These are phyloP conservation scores for Aspergillus olivimuriae DNA, from an alignment of 495 filamentous ascomycete species.

Conservation along the genomic window DNA sequence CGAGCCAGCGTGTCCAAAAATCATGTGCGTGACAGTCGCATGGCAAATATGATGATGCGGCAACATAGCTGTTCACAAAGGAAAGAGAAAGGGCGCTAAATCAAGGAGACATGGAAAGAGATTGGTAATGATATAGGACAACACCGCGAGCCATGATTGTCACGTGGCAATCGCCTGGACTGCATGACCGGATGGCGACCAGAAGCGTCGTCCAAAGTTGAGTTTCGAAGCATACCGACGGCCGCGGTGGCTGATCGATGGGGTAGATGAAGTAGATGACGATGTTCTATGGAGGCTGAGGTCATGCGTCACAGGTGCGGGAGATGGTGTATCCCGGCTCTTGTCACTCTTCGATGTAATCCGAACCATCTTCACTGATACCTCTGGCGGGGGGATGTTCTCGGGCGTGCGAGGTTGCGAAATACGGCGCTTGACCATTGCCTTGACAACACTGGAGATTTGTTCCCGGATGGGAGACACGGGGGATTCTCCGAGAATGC, in stretches of 20 bases:
- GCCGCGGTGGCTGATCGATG: background rate
- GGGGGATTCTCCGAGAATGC: slow-evolving; percentile 3
- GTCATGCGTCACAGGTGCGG: background rate
- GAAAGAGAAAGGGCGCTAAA: too few species aligned
- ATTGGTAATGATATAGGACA: too few species aligned
- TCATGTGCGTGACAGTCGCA: too few species aligned
- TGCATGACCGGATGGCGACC: background rate
- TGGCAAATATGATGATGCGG: too few species aligned
- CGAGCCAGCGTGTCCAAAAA: too few species aligned
- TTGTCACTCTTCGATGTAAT: background rate
- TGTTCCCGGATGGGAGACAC: slow-evolving; percentile 10
- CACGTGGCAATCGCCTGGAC: background rate
- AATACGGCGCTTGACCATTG: slow-evolving; percentile 8
- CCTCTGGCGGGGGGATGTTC: background rate
- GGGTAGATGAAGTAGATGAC: background rate
- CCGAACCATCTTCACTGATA: background rate
- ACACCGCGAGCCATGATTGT: too few species aligned
- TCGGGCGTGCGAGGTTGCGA: background rate
- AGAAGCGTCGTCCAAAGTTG: background rate
- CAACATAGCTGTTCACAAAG: too few species aligned
- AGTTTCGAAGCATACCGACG: background rate
- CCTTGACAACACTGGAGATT: slow-evolving; percentile 8
- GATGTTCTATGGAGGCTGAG: background rate
- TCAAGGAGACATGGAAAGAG: too few species aligned
- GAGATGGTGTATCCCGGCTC: too few species aligned